Base-by-base conservation (phyloP, 23 red algal species). In the Gracilaria caudata region DNA sequence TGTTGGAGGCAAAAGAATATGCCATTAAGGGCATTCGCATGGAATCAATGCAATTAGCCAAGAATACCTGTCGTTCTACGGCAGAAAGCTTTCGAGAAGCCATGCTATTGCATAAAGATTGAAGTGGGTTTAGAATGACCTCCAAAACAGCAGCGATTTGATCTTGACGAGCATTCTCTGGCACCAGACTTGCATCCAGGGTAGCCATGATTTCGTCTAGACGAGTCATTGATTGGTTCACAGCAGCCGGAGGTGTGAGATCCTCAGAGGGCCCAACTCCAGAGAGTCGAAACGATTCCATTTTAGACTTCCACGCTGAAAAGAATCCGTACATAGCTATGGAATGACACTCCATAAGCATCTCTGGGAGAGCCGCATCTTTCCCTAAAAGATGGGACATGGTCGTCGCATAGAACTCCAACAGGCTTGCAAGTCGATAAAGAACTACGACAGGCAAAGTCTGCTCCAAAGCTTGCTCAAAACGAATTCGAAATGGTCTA, bases 21-120 rank as follows among this genome's bases (percentile, higher is more conserved):
- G 79, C 32, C 49, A 78, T 63, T 17, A 98, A 51, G 7, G 95
- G 89, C 65, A 81, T 86, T 34, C 95, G 77, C 79, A 98, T 90
- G 4, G 80, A 81, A 32, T 98, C 95, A 32, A 98, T 79, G 56
- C 95, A 98, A 80, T 98, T 98, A 8, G 92, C 92, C 39, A 98
- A 64, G 53, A 93, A 98, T 6, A 98, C 72, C 26, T 88, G 80
- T 26, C 64, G 35, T 77, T 93, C 86, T 21, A 93, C 33, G 3
- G 86, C 54, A 10, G 81, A 74, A 74, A 93, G 56, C n/a, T 47
- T 56, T 34, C 73, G 59, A 3, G 76, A 55, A 33, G 82, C 77
- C 81, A 84, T 87, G 7, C 73, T 65, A 54, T 83, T 80, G 65
- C 95, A 98, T 35, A 98, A 49, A 59, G 51, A 51, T 30, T 61